Conservation (phyloP, 2,329 filamentous ascomycete genomes). For the Aulographum hederae region DNA sequence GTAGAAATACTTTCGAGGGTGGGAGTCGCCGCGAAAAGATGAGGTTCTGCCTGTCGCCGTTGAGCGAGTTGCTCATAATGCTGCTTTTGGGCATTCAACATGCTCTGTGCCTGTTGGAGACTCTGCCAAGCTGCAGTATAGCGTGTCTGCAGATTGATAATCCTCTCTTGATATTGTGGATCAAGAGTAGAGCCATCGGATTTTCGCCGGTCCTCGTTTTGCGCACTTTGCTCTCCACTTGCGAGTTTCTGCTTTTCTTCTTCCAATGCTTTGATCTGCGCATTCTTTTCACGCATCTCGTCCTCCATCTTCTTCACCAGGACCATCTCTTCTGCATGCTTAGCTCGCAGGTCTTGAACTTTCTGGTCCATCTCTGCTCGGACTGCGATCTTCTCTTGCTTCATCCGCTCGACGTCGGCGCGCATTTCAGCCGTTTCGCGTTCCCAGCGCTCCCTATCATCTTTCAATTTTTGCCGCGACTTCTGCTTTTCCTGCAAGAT, state of each 20-base stretch:
- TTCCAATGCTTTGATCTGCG: constrained; percentile 55
- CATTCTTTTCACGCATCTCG: constrained; percentile 53
- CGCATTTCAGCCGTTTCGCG: constrained; percentile 40
- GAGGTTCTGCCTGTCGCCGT: constrained; percentile 19
- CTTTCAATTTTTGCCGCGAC: constrained; percentile 50
- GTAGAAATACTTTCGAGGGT: constrained; percentile 13
- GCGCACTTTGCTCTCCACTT: constrained; percentile 22
- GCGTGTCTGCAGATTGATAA: constrained; percentile 34
- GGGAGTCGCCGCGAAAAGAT: constrained; percentile 15
- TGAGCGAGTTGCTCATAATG: constrained; percentile 11
- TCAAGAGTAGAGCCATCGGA: constrained; percentile 27
- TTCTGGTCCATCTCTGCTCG: constrained; percentile 15
- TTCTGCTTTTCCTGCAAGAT: constrained; percentile 47
- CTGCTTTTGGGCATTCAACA: not conserved
- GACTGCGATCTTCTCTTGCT: constrained; percentile 10
- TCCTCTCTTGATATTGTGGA: constrained; percentile 35
- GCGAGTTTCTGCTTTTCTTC: constrained; percentile 41
- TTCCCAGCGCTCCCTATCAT: constrained; percentile 52
- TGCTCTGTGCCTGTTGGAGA: constrained; percentile 15
- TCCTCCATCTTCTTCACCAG: constrained; percentile 47
- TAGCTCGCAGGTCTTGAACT: constrained; percentile 21
- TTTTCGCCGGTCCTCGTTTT: constrained; percentile 34
- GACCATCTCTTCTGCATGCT: constrained; percentile 21
- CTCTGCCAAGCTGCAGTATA: constrained; percentile 20
- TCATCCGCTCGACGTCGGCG: constrained; percentile 28